A percentile compares a stretch with the other conserved stretches of the same genome.
These are phyloP conservation scores for Nothopassalora personata DNA, from an alignment of 2,329 filamentous ascomycete genomes.

Conservation along the genomic window DNA sequence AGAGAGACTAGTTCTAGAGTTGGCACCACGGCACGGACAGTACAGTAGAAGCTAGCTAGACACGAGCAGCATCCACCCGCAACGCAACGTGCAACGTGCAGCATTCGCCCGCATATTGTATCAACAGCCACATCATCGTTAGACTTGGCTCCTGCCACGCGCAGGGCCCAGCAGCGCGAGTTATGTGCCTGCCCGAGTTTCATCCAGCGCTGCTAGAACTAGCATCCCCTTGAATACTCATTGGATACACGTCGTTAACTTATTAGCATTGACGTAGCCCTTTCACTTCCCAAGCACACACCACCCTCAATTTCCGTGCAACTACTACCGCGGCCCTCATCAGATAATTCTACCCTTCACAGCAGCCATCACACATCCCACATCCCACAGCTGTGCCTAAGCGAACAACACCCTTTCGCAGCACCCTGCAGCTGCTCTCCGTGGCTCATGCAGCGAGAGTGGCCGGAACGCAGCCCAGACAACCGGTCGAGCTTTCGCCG, in stretches of 20 bases:
- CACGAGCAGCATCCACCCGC: too few relatives aligned
- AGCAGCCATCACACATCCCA: not conserved
- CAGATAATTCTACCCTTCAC: too few relatives aligned
- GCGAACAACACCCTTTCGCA: not conserved
- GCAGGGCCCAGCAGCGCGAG: not conserved
- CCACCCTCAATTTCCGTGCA: too few relatives aligned
- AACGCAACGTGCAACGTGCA: too few relatives aligned
- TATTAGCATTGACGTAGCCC: too few relatives aligned
- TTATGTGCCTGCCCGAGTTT: not conserved
- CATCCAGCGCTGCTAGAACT: not conserved
- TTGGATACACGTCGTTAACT: too few relatives aligned
- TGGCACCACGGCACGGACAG: too few relatives aligned
- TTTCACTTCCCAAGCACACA: too few relatives aligned
- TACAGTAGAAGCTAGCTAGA: too few relatives aligned
- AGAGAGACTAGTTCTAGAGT: too few relatives aligned
- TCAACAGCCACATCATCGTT: not conserved
- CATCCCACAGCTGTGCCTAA: not conserved
- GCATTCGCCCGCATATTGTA: not conserved
- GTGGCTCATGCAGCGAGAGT: not conserved
- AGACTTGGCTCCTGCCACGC: not conserved
- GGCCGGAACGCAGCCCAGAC: conserved; percentile 5
- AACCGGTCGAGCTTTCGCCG: conserved; percentile 1
- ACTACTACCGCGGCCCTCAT: too few relatives aligned
- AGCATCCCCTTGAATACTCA: too few relatives aligned
- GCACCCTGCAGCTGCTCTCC: not conserved